Percentiles rank a stretch among this genome's conserved stretches.
Evolutionary conservation across 2,329 filamentous ascomycete species (phyloP).

Genomic region (Pseudocercospora cruenta): DNA sequence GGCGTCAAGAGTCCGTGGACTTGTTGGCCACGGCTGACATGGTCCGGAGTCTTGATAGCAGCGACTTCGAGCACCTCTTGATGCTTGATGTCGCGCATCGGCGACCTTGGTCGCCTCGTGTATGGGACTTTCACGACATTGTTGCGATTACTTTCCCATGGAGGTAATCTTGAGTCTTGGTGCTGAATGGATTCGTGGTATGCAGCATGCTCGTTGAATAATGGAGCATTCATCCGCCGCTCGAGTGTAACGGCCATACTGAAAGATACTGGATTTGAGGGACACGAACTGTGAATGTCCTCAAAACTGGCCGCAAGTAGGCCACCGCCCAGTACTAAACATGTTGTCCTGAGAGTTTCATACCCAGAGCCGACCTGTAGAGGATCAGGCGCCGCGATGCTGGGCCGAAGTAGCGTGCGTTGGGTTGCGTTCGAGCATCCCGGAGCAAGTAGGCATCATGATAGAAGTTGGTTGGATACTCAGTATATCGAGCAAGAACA

Average conservation of each 20-base stretch:
- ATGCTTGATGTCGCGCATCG: neutral
- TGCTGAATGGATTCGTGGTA: neutral
- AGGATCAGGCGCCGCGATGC: neutral
- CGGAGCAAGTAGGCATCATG: neutral
- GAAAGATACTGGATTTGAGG: too few species aligned
- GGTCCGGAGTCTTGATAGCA: neutral
- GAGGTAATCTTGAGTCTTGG: constrained; percentile 8
- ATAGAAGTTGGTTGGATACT: neutral
- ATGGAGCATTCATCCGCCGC: neutral
- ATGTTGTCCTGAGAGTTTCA: neutral
- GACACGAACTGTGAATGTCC: neutral
- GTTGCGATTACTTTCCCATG: constrained; percentile 22
- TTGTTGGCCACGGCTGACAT: neutral
- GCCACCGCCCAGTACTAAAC: neutral
- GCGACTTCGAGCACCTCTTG: neutral
- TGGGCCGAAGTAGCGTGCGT: neutral
- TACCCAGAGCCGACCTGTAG: neutral
- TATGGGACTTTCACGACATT: constrained; percentile 23
- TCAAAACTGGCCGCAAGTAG: neutral
- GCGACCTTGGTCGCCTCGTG: constrained; percentile 1
- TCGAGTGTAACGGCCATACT: neutral
- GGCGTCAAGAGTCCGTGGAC: neutral
- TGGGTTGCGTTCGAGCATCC: neutral
- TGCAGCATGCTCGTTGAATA: neutral
- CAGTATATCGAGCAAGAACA: neutral